Conservation (phyloP, 2,329 filamentous ascomycete species). For the Nigrospora osmanthi region DNA sequence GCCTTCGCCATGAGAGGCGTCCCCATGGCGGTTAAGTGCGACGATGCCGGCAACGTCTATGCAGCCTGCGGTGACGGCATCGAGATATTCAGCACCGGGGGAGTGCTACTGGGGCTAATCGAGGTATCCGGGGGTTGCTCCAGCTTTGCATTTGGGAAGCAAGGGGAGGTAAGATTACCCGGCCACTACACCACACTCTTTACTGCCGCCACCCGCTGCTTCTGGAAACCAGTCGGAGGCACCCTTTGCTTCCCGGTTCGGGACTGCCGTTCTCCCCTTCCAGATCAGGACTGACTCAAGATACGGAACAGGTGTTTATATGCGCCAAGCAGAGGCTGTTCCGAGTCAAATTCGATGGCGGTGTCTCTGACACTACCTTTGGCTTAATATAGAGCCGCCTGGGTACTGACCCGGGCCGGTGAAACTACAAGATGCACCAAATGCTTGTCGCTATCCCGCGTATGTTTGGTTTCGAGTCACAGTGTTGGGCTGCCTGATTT, state of each 20-base stretch:
- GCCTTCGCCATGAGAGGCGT: conserved; percentile 37
- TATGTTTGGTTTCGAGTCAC: no score
- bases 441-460: no score
- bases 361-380: neutral
- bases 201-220: no score
- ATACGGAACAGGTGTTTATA: conserved; percentile 25
- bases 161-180: conserved; percentile 17
- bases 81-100: conserved; percentile 38
- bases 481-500: no score
- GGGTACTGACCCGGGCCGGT: no score
- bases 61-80: conserved; percentile 39
- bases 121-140: conserved; percentile 30
- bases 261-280: no score
- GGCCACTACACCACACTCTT: no score
- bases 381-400: neutral
- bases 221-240: no score
- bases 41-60: conserved; percentile 35
- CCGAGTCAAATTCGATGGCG: conserved; percentile 24
- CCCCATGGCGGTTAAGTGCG: conserved; percentile 33
- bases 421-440: no score
- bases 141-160: conserved; percentile 34
- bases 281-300: no score
- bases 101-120: conserved; percentile 33
- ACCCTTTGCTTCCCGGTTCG: no score
- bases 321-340: conserved; percentile 39